Evolutionary conservation across 495 filamentous ascomycete genomes (phyloP), one percentile per base, ranked within the genome.

Genomic region (Hyaloscypha bicolor): DNA sequence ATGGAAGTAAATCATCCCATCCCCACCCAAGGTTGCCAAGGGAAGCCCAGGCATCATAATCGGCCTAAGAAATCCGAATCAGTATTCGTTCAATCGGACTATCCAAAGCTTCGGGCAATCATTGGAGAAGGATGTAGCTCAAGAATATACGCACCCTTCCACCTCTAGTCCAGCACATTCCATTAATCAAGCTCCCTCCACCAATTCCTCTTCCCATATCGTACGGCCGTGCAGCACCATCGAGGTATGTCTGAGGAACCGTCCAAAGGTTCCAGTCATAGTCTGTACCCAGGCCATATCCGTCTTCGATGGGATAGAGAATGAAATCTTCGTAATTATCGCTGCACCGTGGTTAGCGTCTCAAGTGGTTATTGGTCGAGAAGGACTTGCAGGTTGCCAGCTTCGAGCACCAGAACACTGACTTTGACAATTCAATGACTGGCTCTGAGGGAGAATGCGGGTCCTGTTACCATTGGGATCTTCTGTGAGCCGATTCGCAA

Each of bases 111-210:
- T 6, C 12, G 35, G 35, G 35, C 1, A 8, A 37, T 37, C 12
- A 1, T 37, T 6, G 35, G 6, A 1, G 35, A 37, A 37, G 35
- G 11, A 48, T 4, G 16, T 16, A 48, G 4, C 4, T 14, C 42
- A 48, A 19, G 42, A 4, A 4, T 48, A 4, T 48, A 48, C 42
- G 9, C 16, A 48, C 42, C 11, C 16, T 55, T 0, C 79, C 73
- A 6, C 82, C 82, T 11, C 81, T 71, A 37, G 79, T 79, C 66
- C 77, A 80, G 57, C 80, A 76, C 61, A 84, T 72, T 6, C 81
- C 81, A 59, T 85, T 85, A 58, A 85, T 69, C 22, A 81, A 76
- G 25, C 72, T 80, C 12, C 81, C 78, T 0, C 82, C 82, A 6
- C 83, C 82, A 9, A 82, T 74, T 55, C 73, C 81, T 57, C 75